Evolutionary conservation across 2,329 filamentous ascomycete genomes (phyloP).

Genomic region (Cladophialophora exuberans): DNA sequence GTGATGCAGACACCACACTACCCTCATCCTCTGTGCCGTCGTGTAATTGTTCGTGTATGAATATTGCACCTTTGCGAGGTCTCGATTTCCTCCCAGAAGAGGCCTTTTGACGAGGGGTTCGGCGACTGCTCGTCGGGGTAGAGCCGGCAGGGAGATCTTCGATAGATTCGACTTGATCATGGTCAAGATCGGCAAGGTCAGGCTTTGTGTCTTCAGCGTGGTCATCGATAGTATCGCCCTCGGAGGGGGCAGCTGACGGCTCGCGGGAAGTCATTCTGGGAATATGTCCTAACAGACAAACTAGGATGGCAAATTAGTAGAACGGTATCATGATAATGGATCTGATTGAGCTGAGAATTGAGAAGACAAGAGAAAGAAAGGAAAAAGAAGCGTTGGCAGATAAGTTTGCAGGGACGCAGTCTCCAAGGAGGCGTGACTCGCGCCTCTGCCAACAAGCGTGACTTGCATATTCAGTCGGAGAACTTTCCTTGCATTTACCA

Average conservation of each 20-base stretch:
- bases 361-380: too few species aligned
- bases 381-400: too few species aligned
- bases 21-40: conserved; percentile 35
- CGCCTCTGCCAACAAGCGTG: too few species aligned
- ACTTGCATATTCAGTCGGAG: too few species aligned
- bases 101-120: conserved; percentile 13
- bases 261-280: conserved; percentile 31
- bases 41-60: conserved; percentile 30
- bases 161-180: conserved; percentile 9
- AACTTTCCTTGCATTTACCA: too few species aligned
- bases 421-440: too few species aligned
- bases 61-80: conserved; percentile 30
- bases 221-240: conserved; percentile 31
- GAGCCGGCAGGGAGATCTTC: conserved; percentile 12
- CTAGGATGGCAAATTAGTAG: not conserved
- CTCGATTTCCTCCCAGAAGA: conserved; percentile 23
- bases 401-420: too few species aligned
- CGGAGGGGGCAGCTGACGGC: conserved; percentile 28
- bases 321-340: not conserved
- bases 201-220: conserved; percentile 29
- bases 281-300: not conserved
- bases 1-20: conserved; percentile 26
- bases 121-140: conserved; percentile 19
- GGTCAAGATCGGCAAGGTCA: conserved; percentile 22
- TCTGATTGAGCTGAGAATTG: not conserved